A percentile compares a stretch with the other conserved stretches of the same genome.
Evolutionary conservation across 352 stramenopile genomes (phyloP).

Genomic region (Blastocystis sp.): DNA sequence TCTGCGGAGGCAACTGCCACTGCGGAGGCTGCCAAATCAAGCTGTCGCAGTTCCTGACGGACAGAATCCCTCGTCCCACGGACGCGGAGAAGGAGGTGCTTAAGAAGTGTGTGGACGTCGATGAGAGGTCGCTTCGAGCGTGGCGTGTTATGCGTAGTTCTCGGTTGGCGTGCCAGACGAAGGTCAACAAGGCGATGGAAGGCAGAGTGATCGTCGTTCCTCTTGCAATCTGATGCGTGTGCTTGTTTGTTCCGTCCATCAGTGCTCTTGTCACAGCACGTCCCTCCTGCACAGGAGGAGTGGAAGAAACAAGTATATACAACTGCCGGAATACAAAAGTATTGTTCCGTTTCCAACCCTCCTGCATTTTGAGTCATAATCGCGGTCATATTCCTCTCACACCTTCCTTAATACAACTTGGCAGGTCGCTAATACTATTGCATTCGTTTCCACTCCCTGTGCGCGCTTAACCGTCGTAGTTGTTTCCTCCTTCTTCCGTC

Average conservation of each 20-base stretch:
- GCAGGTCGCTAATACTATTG: not conserved
- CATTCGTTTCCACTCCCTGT: not conserved
- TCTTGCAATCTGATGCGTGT: slow-evolving; percentile 37
- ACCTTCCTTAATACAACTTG: not conserved
- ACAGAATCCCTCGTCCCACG: slow-evolving; percentile 13
- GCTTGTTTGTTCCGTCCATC: slow-evolving; percentile 11
- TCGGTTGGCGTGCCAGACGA: slow-evolving; percentile 46
- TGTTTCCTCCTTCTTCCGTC: not conserved
- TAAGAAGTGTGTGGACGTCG: slow-evolving; percentile 66
- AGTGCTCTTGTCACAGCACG: too few relatives aligned
- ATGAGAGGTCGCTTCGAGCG: slow-evolving; percentile 30
- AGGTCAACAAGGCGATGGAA: slow-evolving; percentile 65
- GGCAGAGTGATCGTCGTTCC: slow-evolving; percentile 56
- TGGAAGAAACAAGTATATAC: too few relatives aligned
- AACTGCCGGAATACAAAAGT: not conserved
- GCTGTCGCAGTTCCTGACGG: slow-evolving; percentile 29
- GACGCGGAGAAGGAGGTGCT: slow-evolving; percentile 47
- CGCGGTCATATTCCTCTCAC: not conserved
- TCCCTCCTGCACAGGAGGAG: too few relatives aligned
- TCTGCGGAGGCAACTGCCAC: slow-evolving; percentile 67
- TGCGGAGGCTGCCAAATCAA: slow-evolving; percentile 68
- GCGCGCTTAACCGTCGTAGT: not conserved
- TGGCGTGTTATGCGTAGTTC: slow-evolving; percentile 7
- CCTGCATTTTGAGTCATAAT: not conserved
- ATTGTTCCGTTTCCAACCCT: not conserved